Evolutionary conservation across 352 stramenopile genomes (phyloP).

Genomic region (Globisporangium echinulatum): DNA sequence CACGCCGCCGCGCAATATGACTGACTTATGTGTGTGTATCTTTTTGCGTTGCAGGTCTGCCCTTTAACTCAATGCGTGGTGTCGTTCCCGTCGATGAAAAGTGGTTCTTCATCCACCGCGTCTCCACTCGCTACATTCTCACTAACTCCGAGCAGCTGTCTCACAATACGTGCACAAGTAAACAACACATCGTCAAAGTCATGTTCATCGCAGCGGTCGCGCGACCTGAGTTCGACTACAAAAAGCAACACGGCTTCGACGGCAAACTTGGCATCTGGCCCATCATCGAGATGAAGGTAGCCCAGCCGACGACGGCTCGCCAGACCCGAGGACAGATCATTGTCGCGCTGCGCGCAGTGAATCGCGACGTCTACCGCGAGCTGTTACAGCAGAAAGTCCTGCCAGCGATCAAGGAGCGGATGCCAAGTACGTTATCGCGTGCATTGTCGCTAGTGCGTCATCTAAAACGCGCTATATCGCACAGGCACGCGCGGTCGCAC

Average conservation of each 20-base stretch:
- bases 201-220: not conserved
- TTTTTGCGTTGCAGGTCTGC: not conserved
- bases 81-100: not conserved
- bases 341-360: not conserved
- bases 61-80: not conserved
- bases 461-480: not conserved
- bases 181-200: not conserved
- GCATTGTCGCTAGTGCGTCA: not conserved
- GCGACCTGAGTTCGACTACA: constrained; percentile 8
- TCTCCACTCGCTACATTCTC: not conserved
- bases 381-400: not conserved
- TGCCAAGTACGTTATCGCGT: not conserved
- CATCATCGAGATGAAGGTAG: not conserved
- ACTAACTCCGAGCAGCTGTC: not conserved
- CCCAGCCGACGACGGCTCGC: constrained; percentile 4
- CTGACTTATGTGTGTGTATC: too few relatives aligned
- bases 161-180: not conserved
- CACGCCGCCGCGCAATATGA: too few relatives aligned
- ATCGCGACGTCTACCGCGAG: not conserved
- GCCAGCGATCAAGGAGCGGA: not conserved
- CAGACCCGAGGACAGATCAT: not conserved
- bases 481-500: not conserved
- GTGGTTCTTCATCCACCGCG: not conserved
- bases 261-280: constrained; percentile 14
- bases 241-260: constrained; percentile 2